Conservation (phyloP, 768 basidiomycete species). For the Inosperma sp. region DNA sequence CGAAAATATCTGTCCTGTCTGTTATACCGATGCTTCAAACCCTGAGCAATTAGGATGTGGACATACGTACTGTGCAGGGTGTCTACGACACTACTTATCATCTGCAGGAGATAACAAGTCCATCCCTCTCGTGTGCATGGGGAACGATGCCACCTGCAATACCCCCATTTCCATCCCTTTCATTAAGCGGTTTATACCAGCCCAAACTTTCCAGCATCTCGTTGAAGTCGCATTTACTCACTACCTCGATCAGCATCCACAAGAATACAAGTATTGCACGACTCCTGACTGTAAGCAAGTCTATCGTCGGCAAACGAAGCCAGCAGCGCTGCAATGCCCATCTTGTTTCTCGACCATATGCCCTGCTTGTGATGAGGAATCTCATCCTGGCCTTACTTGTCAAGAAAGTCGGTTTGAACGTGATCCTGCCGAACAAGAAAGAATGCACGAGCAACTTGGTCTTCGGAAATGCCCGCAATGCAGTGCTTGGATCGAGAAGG, state of each 20-base stretch:
- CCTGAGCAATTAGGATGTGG: slow-evolving; percentile 44
- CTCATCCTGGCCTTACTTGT: slow-evolving; percentile 51
- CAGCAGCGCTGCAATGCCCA: slow-evolving; percentile 41
- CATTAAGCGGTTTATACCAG: slow-evolving; percentile 48
- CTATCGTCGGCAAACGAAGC: slow-evolving; percentile 38
- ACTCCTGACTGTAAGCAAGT: slow-evolving; percentile 70
- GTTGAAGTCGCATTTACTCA: slow-evolving; percentile 51
- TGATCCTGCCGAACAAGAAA: slow-evolving; percentile 39
- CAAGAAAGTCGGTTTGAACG: slow-evolving; percentile 31
- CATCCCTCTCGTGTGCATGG: slow-evolving; percentile 66
- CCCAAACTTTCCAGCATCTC: slow-evolving; percentile 47
- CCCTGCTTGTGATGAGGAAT: slow-evolving; percentile 43
- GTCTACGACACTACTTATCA: slow-evolving; percentile 44
- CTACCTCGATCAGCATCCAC: slow-evolving; percentile 51
- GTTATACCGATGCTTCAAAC: slow-evolving; percentile 40
- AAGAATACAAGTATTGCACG: slow-evolving; percentile 61
- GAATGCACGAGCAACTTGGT: slow-evolving; percentile 39
- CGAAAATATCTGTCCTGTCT: slow-evolving; percentile 47
- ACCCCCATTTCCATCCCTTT: slow-evolving; percentile 48
- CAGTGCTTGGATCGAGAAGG: slow-evolving; percentile 43
- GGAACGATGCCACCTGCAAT: slow-evolving; percentile 51
- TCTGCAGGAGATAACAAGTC: slow-evolving; percentile 37
- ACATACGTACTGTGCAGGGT: slow-evolving; percentile 47
- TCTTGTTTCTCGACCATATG: slow-evolving; percentile 50
- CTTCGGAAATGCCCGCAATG: slow-evolving; percentile 48